Percentiles rank a stretch among this genome's conserved stretches.
phyloP scores from a whole-genome alignment of 371 early-diverging fungal genomes.

The Actinomucor elegans region DNA sequence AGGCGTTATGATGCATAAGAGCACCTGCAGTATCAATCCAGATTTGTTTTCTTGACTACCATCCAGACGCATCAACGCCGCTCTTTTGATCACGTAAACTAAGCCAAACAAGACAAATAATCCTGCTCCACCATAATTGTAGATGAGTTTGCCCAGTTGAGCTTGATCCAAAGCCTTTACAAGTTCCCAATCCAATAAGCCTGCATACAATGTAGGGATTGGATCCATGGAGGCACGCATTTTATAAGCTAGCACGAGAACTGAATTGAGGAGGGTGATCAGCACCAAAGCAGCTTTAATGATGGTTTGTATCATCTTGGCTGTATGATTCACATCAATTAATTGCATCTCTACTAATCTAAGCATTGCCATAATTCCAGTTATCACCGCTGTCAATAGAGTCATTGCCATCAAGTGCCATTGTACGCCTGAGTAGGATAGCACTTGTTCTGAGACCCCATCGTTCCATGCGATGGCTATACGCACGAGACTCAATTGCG shows the following conservation, averaged over 20 bases:
- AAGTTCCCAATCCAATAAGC: conserved; percentile 21
- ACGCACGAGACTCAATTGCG: conserved; percentile 9
- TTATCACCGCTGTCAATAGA: not conserved
- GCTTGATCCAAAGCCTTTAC: conserved; percentile 28
- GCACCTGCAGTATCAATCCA: conserved; percentile 19
- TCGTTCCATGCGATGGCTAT: conserved; percentile 11
- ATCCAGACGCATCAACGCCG: conserved; percentile 17
- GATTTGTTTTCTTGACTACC: conserved; percentile 8
- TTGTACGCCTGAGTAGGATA: conserved; percentile 7
- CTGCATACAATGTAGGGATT: conserved; percentile 19
- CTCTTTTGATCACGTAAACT: conserved; percentile 34
- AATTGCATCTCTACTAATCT: conserved; percentile 4
- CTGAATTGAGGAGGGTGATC: conserved; percentile 14
- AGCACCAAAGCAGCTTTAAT: conserved; percentile 13
- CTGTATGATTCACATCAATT: conserved; percentile 24
- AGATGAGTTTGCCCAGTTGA: conserved; percentile 39
- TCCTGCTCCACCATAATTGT: conserved; percentile 36
- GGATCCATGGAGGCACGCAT: conserved; percentile 12
- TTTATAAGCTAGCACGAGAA: conserved; percentile 34
- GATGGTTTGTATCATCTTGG: conserved; percentile 23
- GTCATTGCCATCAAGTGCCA: conserved; percentile 22
- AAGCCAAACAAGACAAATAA: conserved; percentile 28
- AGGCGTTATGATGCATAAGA: conserved; percentile 41
- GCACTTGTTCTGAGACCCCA: not conserved
- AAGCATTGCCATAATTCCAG: not conserved